Evolutionary conservation across 2,329 filamentous ascomycete genomes (phyloP).

Genomic region (Madurella mycetomatis): DNA sequence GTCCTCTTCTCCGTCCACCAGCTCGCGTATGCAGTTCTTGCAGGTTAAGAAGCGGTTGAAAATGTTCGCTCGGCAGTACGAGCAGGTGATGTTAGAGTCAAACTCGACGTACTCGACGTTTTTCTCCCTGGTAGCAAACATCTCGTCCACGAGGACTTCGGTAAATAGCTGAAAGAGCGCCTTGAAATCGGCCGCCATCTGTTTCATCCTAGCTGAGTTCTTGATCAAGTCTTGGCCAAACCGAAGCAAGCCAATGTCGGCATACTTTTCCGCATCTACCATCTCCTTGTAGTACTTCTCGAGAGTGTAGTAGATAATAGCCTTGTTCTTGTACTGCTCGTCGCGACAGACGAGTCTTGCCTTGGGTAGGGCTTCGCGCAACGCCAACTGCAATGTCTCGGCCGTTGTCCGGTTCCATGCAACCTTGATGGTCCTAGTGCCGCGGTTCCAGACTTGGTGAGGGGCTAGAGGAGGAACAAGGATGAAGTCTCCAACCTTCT

Average conservation of each 20-base stretch:
- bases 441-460: slow-evolving; percentile 97
- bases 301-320: slow-evolving; percentile 85
- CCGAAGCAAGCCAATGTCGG: slow-evolving; percentile 44
- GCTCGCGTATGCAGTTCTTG: slow-evolving; percentile 68
- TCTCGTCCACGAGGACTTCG: slow-evolving; percentile 76
- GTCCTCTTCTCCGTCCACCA: slow-evolving; percentile 66
- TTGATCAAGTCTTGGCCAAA: slow-evolving; percentile 41
- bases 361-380: slow-evolving; percentile 82
- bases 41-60: slow-evolving; percentile 97
- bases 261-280: slow-evolving; percentile 46
- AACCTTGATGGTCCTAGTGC: slow-evolving; percentile 92
- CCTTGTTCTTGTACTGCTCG: slow-evolving; percentile 98
- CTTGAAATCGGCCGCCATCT: slow-evolving; percentile 79
- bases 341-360: slow-evolving; percentile 90
- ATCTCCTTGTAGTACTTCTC: slow-evolving; percentile 70
- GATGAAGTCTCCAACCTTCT: slow-evolving; percentile 86
- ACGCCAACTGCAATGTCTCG: slow-evolving; percentile 80
- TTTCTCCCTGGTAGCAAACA: slow-evolving; percentile 69
- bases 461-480: slow-evolving; percentile 88
- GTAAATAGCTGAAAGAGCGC: slow-evolving; percentile 74
- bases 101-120: slow-evolving; percentile 73
- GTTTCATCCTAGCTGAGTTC: slow-evolving; percentile 47
- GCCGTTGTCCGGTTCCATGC: slow-evolving; percentile 96
- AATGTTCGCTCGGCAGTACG: slow-evolving; percentile 92
- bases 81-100: slow-evolving; percentile 89